phyloP scores from a whole-genome alignment of 306 rosid species.

The Glycine latifolia region DNA sequence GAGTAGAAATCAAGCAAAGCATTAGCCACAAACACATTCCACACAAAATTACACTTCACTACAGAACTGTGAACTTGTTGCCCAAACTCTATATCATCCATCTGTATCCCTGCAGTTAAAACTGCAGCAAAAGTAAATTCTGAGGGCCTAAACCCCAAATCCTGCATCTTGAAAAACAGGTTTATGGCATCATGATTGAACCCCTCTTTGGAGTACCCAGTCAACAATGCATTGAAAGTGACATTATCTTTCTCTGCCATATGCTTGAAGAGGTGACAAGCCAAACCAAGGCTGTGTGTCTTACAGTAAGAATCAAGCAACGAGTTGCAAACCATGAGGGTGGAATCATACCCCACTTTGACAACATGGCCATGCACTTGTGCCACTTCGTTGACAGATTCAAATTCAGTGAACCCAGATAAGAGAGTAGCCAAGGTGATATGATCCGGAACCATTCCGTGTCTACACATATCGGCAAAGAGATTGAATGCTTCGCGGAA shows the following conservation, averaged over 20 bases:
- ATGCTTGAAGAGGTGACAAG: conserved; percentile 61
- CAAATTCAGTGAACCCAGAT: conserved; percentile 70
- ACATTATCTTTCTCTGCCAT: conserved; percentile 71
- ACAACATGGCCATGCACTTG: conserved; percentile 74
- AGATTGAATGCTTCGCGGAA: conserved; percentile 69
- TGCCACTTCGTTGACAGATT: conserved; percentile 54
- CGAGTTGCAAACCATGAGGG: conserved; percentile 81
- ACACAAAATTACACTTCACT: conserved; percentile 68
- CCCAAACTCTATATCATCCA: conserved; percentile 69
- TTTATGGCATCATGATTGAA: conserved; percentile 65
- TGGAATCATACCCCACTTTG: conserved; percentile 66
- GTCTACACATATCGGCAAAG: conserved; percentile 67
- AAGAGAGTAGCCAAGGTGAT: conserved; percentile 78
- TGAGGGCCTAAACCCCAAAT: conserved; percentile 62
- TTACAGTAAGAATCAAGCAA: conserved; percentile 88
- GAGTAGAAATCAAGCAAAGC: conserved; percentile 91
- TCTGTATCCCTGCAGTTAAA: conserved; percentile 66
- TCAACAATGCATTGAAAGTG: conserved; percentile 78
- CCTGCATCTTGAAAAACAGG: conserved; percentile 73
- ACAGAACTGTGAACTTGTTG: conserved; percentile 73
- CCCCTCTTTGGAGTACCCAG: conserved; percentile 78
- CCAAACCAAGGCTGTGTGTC: conserved; percentile 57
- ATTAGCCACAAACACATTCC: conserved; percentile 90
- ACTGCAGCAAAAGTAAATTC: conserved; percentile 90
- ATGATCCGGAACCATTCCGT: conserved; percentile 67